Conservation (phyloP, 129 eudicot genomes). For the Flaveria robusta region DNA sequence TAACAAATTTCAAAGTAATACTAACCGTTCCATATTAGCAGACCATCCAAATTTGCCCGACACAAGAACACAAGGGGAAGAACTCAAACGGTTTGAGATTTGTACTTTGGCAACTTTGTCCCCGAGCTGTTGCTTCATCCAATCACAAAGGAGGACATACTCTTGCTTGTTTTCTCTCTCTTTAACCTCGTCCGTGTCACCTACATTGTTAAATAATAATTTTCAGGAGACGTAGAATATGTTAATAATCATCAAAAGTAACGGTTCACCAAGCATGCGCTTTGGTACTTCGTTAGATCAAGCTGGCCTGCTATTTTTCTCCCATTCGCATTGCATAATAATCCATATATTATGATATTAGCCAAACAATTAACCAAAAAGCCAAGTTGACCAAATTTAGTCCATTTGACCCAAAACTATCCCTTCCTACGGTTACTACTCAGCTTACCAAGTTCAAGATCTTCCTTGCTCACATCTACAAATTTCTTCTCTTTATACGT, state of each 20-base stretch:
- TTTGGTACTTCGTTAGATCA: background rate
- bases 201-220: conserved; percentile 24
- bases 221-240: background rate
- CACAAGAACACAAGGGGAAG: conserved; percentile 97
- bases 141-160: conserved; percentile 80
- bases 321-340: background rate
- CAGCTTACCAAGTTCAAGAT: conserved; percentile 87
- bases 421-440: background rate
- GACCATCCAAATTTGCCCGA: conserved; percentile 99
- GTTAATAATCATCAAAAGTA: background rate
- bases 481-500: conserved; percentile 93
- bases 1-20: background rate
- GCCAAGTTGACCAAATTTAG: background rate
- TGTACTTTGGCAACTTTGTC: conserved; percentile 99
- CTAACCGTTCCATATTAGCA: conserved; percentile 97
- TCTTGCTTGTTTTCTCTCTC: conserved; percentile 93
- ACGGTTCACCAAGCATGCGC: background rate
- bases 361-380: background rate
- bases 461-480: conserved; percentile 99
- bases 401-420: background rate
- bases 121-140: conserved; percentile 98
- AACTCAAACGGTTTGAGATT: conserved; percentile 82
- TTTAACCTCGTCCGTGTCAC: conserved; percentile 85
- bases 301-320: background rate
- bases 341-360: background rate